A percentile compares a stretch with the other conserved stretches of the same genome.
These are phyloP conservation scores for Juncus inflexus DNA, from an alignment of 176 grass and related monocot genomes.

Conservation along the genomic window DNA sequence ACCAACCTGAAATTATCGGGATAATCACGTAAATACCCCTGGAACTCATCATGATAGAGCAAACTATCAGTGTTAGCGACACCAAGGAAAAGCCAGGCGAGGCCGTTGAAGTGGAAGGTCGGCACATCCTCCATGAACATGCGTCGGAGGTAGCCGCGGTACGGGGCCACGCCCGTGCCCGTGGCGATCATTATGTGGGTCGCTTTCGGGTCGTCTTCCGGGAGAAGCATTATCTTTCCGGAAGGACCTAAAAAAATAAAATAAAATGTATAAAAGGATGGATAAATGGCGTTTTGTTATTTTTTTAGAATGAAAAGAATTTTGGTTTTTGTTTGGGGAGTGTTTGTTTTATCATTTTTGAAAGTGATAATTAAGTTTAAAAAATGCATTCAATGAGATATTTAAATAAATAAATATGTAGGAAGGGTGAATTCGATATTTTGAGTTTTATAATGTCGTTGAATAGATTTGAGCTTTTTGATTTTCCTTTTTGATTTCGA, in stretches of 20 bases:
- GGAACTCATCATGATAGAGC: conserved; percentile 89
- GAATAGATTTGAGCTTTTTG: too few relatives aligned
- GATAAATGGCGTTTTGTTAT: too few relatives aligned
- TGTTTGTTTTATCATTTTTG: too few relatives aligned
- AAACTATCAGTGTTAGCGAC: conserved; percentile 86
- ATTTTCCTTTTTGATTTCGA: too few relatives aligned
- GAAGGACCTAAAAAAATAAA: conserved; percentile 55
- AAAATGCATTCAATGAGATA: too few relatives aligned
- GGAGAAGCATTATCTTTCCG: conserved; percentile 94
- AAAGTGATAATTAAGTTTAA: too few relatives aligned
- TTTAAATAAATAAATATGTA: neutral
- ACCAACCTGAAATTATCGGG: conserved; percentile 76
- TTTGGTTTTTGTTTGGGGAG: too few relatives aligned
- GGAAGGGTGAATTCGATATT: too few relatives aligned
- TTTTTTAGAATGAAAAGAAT: too few relatives aligned
- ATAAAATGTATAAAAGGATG: conserved; percentile 1
- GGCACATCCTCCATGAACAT: conserved; percentile 98
- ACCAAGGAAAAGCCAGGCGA: conserved; percentile 92
- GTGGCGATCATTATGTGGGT: conserved; percentile 99
- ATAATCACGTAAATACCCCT: conserved; percentile 55
- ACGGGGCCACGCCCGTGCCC: conserved; percentile 85
- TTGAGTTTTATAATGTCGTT: too few relatives aligned
- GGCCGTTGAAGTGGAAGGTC: conserved; percentile 67
- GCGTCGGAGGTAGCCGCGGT: conserved; percentile 75
- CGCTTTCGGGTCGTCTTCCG: conserved; percentile 73